These are phyloP conservation scores for Chenopodium quinoa DNA, from an alignment of 148 eudicot species.

Conservation along the genomic window DNA sequence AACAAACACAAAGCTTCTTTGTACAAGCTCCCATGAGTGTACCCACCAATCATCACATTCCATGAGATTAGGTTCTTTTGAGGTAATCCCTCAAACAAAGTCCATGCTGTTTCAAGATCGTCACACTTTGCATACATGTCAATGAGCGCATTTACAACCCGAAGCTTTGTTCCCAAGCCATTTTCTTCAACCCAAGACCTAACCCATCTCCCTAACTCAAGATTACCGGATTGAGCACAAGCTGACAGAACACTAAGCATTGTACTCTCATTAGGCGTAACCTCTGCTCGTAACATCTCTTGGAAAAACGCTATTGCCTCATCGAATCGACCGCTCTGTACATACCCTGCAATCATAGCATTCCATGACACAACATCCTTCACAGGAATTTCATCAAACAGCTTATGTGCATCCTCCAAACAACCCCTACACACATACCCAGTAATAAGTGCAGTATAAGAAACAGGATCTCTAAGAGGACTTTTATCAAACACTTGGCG, in stretches of 20 bases:
- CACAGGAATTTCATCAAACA: slow-evolving; percentile 62
- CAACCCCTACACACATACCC: slow-evolving; percentile 40
- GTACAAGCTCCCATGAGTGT: slow-evolving; percentile 40
- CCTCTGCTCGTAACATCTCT: slow-evolving; percentile 39
- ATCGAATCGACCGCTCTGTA: slow-evolving; percentile 30
- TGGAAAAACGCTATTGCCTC: slow-evolving; percentile 44
- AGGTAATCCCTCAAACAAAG: slow-evolving; percentile 43
- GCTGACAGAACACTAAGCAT: slow-evolving; percentile 48
- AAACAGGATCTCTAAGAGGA: slow-evolving; percentile 40
- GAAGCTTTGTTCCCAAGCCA: slow-evolving; percentile 23
- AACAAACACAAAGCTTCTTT: slow-evolving; percentile 53
- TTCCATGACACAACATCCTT: slow-evolving; percentile 77
- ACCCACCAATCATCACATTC: slow-evolving; percentile 68
- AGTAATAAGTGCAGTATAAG: slow-evolving; percentile 44
- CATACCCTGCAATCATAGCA: slow-evolving; percentile 64
- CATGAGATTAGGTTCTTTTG: slow-evolving; percentile 49
- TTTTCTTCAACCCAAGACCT: slow-evolving; percentile 38
- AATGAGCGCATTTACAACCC: slow-evolving; percentile 48
- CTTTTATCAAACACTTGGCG: slow-evolving; percentile 48
- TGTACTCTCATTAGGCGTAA: slow-evolving; percentile 43
- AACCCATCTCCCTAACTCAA: slow-evolving; percentile 44
- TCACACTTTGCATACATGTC: slow-evolving; percentile 64
- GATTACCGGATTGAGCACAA: slow-evolving; percentile 46
- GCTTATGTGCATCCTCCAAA: slow-evolving; percentile 43
- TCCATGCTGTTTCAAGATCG: slow-evolving; percentile 39